Evolutionary conservation across 1,284 basidiomycete genomes (phyloP), one percentile per base, ranked within the genome.

Genomic region (Ganoderma leucocontextum): DNA sequence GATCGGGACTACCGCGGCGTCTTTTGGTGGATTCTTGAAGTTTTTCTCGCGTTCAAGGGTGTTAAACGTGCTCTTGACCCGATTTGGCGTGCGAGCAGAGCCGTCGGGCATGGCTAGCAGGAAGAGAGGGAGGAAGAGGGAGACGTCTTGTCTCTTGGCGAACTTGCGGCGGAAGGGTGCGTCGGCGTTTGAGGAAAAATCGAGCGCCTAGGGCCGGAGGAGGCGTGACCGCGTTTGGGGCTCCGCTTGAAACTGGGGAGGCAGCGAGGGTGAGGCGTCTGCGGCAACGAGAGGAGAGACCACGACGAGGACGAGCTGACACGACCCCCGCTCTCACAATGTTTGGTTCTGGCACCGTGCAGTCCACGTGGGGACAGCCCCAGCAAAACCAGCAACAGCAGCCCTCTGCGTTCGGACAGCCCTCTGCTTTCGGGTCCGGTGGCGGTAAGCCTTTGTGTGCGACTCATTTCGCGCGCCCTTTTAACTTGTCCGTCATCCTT

Each of bases 11-110:
- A 91, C 90, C 47, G 92, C 88, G 25, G 88, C 88, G 60, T 88
- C 82, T 73, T 85, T 85, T 22, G 92, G 87, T 0, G 98, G 98
- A 67, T 91, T 86, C 78, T 89, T 87, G 83, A 98, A 98, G 4
- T 87, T 82, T 13, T 90, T 84, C 82, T 99, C 96, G 67, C 96
- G 89, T 53, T 87, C 85, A 62, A 99, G 86, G 1, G 97, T 99
- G 76, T 92, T 87, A 80, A 99, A 99, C 0, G 91, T 92, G 64
- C 78, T 75, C 64, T 75, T 76, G 1, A 67, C 67, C n/a, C 70
- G 65, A 63, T 63, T 60, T 36, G 67, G 33, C 42, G 73, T 61
- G 22, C 63, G 68, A 39, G 74, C 69, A 6, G 76, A 77, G 39
- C 75, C 77, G 76, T 80, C 80, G 33, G 79, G 77, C 84, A 85